phyloP scores from a whole-genome alignment of 495 filamentous ascomycete species.

The Neohortaea acidophila region DNA sequence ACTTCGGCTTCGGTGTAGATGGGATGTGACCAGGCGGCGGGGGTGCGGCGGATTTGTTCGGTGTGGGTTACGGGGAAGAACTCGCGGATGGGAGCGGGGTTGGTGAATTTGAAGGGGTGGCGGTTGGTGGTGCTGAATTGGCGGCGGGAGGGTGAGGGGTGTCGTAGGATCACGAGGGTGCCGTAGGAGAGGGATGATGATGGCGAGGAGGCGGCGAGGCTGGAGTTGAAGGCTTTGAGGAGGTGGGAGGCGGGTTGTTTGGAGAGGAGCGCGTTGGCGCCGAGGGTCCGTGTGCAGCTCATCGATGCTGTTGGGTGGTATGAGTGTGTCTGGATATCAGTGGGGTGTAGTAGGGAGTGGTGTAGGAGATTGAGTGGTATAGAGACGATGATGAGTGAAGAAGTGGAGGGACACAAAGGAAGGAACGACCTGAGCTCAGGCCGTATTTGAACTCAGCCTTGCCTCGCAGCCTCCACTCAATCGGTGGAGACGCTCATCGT shows the following conservation, averaged over 20 bases:
- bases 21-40: slow-evolving; percentile 55
- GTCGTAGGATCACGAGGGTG: slow-evolving; percentile 7
- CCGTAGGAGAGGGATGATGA: slow-evolving; percentile 15
- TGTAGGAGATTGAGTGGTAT: too few species aligned
- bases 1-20: slow-evolving; percentile 51
- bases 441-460: too few species aligned
- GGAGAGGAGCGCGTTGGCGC: slow-evolving; percentile 10
- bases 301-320: slow-evolving; percentile 4
- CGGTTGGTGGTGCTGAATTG: slow-evolving; percentile 19
- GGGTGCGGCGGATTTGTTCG: slow-evolving; percentile 23
- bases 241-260: slow-evolving; percentile 22
- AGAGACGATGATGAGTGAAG: too few species aligned
- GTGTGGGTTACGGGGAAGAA: slow-evolving; percentile 23
- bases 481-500: too few species aligned
- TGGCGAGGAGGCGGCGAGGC: slow-evolving; percentile 7
- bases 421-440: too few species aligned
- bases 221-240: slow-evolving; percentile 21
- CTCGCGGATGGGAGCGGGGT: slow-evolving; percentile 20
- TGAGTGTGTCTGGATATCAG: too few species aligned
- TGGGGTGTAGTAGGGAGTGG: too few species aligned
- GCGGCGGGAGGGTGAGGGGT: too few species aligned
- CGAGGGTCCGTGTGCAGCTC: slow-evolving; percentile 12
- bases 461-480: too few species aligned
- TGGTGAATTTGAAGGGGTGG: slow-evolving; percentile 18
- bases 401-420: too few species aligned